Percentiles rank a stretch among this genome's conserved stretches.
Conservation (phyloP, 306 rosid genomes). For the Quillaja saponaria region DNA sequence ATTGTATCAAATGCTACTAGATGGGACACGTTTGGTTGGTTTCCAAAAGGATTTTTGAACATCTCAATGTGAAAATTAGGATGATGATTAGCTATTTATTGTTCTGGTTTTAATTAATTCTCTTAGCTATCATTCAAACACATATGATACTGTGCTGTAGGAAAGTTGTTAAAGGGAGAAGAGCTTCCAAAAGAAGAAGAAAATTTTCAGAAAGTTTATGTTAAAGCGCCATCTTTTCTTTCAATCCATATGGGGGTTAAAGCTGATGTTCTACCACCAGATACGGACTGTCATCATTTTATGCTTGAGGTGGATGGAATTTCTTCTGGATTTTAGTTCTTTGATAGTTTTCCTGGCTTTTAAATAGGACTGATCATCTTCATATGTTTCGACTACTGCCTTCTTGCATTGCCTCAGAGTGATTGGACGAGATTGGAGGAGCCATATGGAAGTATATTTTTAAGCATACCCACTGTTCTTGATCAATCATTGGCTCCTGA, state of each 20-base stretch:
- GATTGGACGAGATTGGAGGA: slow-evolving; percentile 76
- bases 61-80: slow-evolving; percentile 14
- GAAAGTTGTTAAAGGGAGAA: slow-evolving; percentile 70
- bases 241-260: slow-evolving; percentile 97
- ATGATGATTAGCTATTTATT: slow-evolving; percentile 31
- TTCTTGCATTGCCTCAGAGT: slow-evolving; percentile 40
- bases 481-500: slow-evolving; percentile 89
- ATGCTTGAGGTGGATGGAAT: slow-evolving; percentile 73
- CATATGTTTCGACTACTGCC: slow-evolving; percentile 11
- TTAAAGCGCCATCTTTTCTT: slow-evolving; percentile 94
- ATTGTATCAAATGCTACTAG: slow-evolving; percentile 94
- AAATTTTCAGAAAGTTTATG: slow-evolving; percentile 81
- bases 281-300: slow-evolving; percentile 96
- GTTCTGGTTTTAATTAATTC: slow-evolving; percentile 5
- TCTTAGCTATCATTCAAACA: slow-evolving; percentile 13
- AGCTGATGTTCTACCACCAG: slow-evolving; percentile 85
- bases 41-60: slow-evolving; percentile 11
- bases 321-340: slow-evolving; percentile 29
- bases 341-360: slow-evolving; percentile 17
- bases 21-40: slow-evolving; percentile 98
- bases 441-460: slow-evolving; percentile 88
- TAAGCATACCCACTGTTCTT: slow-evolving; percentile 94
- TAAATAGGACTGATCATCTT: slow-evolving; percentile 9
- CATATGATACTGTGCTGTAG: slow-evolving; percentile 38
- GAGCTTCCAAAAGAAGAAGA: slow-evolving; percentile 83